Base-by-base conservation (phyloP, 257 asterid genomes). In the Hygrophila difformis region DNA sequence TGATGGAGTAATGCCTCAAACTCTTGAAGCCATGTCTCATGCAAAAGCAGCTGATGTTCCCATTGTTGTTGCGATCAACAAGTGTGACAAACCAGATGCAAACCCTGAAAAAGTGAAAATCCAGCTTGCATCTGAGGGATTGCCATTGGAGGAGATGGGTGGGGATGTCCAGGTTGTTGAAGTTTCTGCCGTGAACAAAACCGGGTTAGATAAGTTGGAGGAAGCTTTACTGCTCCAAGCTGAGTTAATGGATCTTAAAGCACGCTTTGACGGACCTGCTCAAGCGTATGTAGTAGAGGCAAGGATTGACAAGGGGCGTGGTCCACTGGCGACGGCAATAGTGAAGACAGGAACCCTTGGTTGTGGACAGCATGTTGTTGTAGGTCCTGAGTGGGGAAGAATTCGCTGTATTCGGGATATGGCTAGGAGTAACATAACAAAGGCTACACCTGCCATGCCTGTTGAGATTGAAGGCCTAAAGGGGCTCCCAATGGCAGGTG, bases 261-360 rank as follows among this genome's bases (percentile, higher is more conserved):
- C 96, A 4, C 82, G 92, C 3, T 36, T 71, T 22, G 94, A 85
- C 49, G 98, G 98, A 21, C 84, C 92, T 5, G 98, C 98, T 42
- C 96, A 85, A 67, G 98, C 98, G 39, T 89, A 89, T 49, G 98
- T 85, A 20, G 96, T 89, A 22, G 98, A 89, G 83, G 98, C 98
- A 18, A 75, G 98, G 69, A 68, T 85, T 40, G 98, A 82, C 62
- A 79, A 75, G 67, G 96, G 98, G 14, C 88, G 96, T 14, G 98
- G 98, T 18, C 93, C 96, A 0, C 68, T 91, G 57, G 93, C 93
- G 39, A 91, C 98, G 57, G 94, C 98, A 14, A 91, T 89, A 54
- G 88, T 89, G 54, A 86, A 89, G 68, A 81, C 84, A 8, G 96
- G 96, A 38, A 89, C 96, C 14, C 54, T 89, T 48, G 71, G 67